Percentiles rank a stretch among this genome's conserved stretches.
Evolutionary conservation across 345 rosid species (phyloP).

Genomic region (Hevea brasiliensis): DNA sequence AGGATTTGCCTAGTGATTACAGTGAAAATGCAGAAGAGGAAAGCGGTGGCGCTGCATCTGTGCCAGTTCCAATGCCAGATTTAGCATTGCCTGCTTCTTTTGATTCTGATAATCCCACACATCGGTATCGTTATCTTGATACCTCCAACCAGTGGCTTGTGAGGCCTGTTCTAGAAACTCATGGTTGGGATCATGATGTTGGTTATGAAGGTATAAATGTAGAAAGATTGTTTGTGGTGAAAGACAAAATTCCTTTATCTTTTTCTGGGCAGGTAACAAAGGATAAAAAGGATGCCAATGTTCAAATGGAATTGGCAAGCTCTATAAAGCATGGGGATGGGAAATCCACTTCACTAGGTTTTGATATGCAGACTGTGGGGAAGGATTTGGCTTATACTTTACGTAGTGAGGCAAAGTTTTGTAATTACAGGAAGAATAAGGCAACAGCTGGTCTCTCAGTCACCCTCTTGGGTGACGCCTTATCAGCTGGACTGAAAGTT

Average conservation of each 20-base stretch:
- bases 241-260: slow-evolving; percentile 70
- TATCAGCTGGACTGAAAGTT: slow-evolving; percentile 76
- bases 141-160: slow-evolving; percentile 86
- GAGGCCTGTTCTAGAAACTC: slow-evolving; percentile 94
- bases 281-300: slow-evolving; percentile 89
- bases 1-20: slow-evolving; percentile 52
- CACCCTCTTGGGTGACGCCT: slow-evolving; percentile 73
- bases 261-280: slow-evolving; percentile 84
- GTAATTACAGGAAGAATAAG: slow-evolving; percentile 71
- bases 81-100: slow-evolving; percentile 88
- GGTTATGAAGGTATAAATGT: slow-evolving; percentile 95
- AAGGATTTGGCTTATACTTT: slow-evolving; percentile 86
- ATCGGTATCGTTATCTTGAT: slow-evolving; percentile 88
- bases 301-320: slow-evolving; percentile 83
- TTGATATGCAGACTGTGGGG: slow-evolving; percentile 92
- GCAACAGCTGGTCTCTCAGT: slow-evolving; percentile 85
- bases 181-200: slow-evolving; percentile 99
- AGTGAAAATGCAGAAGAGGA: slow-evolving; percentile 73
- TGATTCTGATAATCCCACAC: slow-evolving; percentile 95
- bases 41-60: slow-evolving; percentile 70
- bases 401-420: slow-evolving; percentile 70
- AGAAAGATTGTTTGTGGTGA: slow-evolving; percentile 75
- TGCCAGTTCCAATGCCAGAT: slow-evolving; percentile 95
- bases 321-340: slow-evolving; percentile 83
- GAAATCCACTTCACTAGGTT: slow-evolving; percentile 76